Conservation (phyloP, 2,329 filamentous ascomycete genomes). For the Calonectria naviculata region DNA sequence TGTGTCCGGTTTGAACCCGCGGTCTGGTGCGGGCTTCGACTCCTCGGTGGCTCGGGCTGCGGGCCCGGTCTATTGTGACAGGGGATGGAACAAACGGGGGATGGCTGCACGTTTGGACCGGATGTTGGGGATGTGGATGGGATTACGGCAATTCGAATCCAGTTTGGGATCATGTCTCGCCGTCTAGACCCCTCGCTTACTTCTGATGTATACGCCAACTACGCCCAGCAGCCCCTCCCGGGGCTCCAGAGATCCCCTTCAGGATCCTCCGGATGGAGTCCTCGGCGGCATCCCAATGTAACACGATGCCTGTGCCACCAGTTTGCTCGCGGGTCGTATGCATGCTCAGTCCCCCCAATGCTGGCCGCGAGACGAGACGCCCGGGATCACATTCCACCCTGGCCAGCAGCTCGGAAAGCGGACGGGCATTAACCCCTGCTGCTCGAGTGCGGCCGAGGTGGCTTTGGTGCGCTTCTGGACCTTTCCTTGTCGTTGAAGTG, state of each 20-base stretch:
- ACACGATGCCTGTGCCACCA: slow-evolving; percentile 6
- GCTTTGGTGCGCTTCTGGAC: slow-evolving; percentile 2
- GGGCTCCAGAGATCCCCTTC: background rate
- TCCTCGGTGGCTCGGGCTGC: background rate
- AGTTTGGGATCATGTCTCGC: background rate
- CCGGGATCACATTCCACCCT: background rate
- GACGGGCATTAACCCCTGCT: background rate
- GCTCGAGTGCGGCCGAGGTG: background rate
- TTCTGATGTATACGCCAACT: background rate
- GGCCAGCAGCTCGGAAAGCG: background rate
- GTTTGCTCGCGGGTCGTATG: background rate
- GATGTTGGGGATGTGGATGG: slow-evolving; percentile 5
- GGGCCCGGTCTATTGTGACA: background rate
- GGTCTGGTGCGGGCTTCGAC: background rate
- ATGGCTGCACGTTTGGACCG: slow-evolving; percentile 1
- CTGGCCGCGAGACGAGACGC: background rate
- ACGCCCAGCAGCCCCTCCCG: background rate
- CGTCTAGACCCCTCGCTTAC: background rate
- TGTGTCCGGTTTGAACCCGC: background rate
- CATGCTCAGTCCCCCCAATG: background rate
- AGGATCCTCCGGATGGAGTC: slow-evolving; percentile 7
- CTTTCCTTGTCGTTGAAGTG: background rate
- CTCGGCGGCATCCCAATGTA: background rate
- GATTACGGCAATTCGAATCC: slow-evolving; percentile 10
- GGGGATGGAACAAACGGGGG: slow-evolving; percentile 5